Base-by-base conservation (phyloP, 2,329 filamentous ascomycete species). In the Hypoxylon sp. region DNA sequence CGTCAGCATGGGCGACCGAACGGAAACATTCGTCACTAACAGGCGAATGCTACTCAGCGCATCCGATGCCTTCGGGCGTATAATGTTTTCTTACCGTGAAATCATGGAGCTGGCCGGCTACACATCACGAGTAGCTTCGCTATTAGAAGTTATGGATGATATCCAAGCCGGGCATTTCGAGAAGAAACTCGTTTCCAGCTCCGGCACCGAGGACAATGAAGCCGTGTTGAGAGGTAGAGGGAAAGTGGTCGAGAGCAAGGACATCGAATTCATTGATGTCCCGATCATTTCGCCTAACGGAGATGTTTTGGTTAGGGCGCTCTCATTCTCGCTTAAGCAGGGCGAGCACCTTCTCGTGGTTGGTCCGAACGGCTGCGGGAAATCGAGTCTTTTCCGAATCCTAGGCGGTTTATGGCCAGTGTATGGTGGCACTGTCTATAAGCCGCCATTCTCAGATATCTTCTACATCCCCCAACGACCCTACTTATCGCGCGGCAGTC, bases 71-170 rank as follows among this genome's bases (percentile, higher is more conserved):
- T 98, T 98, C 76, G 95, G 95, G 1, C 91, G 96, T 65, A 86
- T 98, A 70, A 98, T 98, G 94, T 98, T 97, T 81, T 97, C 93
- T 2, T 98, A 98, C 85, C 94, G 97, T 74, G 96, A 99, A 78
- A 91, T 99, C 69, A 97, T 95, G 78, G 95, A 99, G 80, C 85
- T 99, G 30, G 96, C 96, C 0, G 96, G 96, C 36, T 97, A 97
- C 82, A 99, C 96, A 0, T 95, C 94, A 9, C 90, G 96, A 57
- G 96, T 99, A 4, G 92, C 94, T 1, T 93, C 92, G 2, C 84
- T 99, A 3, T 85, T 99, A 13, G 92, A 97, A 65, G 95, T 98
- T 51, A 98, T 99, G 89, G 91, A 95, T 64, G 96, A 99, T 73
- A 93, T 98, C 57, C 90, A 94, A 75, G 88, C 90, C 2, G 96